These are phyloP conservation scores for Cladosporium sp. DNA, from an alignment of 2,329 filamentous ascomycete species.

Conservation along the genomic window DNA sequence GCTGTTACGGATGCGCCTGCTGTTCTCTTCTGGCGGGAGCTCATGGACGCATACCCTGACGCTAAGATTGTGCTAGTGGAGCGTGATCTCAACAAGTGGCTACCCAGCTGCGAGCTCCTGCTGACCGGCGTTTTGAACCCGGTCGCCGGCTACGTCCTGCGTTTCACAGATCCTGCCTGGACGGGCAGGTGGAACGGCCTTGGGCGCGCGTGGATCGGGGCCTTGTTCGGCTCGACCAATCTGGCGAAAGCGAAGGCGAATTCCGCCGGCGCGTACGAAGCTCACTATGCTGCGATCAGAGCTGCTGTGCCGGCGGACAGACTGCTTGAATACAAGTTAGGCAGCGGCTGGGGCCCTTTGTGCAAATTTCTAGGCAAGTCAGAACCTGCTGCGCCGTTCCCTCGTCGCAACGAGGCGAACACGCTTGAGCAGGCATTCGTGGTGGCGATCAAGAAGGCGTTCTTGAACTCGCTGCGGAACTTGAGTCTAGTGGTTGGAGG, in stretches of 20 bases:
- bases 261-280: neutral
- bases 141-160: neutral
- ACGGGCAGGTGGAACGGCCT: neutral
- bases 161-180: neutral
- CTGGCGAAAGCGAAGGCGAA: neutral
- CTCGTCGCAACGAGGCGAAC: slow-evolving; percentile 17
- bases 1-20: slow-evolving; percentile 22
- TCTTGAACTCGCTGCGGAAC: neutral
- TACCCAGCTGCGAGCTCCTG: neutral
- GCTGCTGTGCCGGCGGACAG: slow-evolving; percentile 27
- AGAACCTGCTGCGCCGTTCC: slow-evolving; percentile 30
- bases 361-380: slow-evolving; percentile 33
- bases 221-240: neutral
- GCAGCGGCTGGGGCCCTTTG: slow-evolving; percentile 34
- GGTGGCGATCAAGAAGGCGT: slow-evolving; percentile 3
- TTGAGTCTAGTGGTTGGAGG: neutral
- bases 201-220: slow-evolving; percentile 1
- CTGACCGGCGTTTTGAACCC: neutral
- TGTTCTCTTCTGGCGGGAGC: slow-evolving; percentile 37
- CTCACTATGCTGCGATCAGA: slow-evolving; percentile 22
- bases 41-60: slow-evolving; percentile 59
- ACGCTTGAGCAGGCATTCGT: slow-evolving; percentile 4
- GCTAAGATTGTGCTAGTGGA: slow-evolving; percentile 59
- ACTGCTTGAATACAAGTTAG: slow-evolving; percentile 32
- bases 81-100: neutral